Evolutionary conservation across 306 rosid species (phyloP).

Genomic region (Mimosa bimucronata): DNA sequence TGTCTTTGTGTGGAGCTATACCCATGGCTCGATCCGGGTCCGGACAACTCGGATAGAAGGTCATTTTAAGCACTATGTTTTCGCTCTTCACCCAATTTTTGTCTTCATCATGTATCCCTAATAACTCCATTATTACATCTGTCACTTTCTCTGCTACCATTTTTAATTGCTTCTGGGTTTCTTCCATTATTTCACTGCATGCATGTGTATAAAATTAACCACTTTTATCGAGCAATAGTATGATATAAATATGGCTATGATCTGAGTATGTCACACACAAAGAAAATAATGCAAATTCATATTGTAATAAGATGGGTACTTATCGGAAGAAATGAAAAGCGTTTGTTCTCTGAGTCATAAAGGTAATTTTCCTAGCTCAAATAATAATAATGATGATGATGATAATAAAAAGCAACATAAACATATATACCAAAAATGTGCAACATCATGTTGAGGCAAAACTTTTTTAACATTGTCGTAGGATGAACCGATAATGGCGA

Average conservation of each 20-base stretch:
- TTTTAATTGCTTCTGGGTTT: conserved; percentile 61
- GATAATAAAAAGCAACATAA: too few relatives aligned
- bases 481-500: conserved; percentile 69
- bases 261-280: not conserved
- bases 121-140: conserved; percentile 37
- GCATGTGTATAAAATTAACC: not conserved
- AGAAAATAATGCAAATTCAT: too few relatives aligned
- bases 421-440: conserved; percentile 59
- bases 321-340: too few relatives aligned
- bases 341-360: too few relatives aligned
- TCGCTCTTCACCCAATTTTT: conserved; percentile 34
- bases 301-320: too few relatives aligned
- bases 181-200: conserved; percentile 55
- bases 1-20: conserved; percentile 83
- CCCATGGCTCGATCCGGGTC: conserved; percentile 81
- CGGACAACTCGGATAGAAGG: conserved; percentile 75
- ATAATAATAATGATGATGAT: too few relatives aligned
- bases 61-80: conserved; percentile 57
- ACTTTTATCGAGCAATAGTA: not conserved
- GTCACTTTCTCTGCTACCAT: conserved; percentile 51
- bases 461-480: conserved; percentile 54
- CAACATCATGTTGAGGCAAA: conserved; percentile 59
- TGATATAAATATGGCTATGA: not conserved
- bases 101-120: conserved; percentile 40
- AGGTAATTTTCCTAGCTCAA: too few relatives aligned